These are phyloP conservation scores for Cercospora berteroae DNA, from an alignment of 2,329 filamentous ascomycete species.

Conservation along the genomic window DNA sequence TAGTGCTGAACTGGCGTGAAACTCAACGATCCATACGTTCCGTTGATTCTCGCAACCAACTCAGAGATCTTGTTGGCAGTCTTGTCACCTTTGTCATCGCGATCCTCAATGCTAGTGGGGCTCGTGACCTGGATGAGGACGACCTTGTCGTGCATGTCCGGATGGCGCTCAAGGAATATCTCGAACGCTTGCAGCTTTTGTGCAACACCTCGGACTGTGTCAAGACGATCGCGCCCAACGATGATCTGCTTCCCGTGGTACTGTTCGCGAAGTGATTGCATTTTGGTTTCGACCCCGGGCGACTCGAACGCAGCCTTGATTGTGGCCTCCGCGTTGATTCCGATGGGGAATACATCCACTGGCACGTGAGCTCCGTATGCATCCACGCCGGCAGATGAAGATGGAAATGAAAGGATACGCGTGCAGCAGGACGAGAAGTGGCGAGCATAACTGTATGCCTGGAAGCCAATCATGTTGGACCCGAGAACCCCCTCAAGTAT, in stretches of 20 bases:
- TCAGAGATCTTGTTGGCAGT: slow-evolving; percentile 87
- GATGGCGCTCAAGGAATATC: slow-evolving; percentile 83
- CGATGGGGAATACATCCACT: slow-evolving; percentile 91
- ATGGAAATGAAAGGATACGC: slow-evolving; percentile 84
- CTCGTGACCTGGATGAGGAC: slow-evolving; percentile 95
- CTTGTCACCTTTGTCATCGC: slow-evolving; percentile 71
- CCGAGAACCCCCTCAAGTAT: slow-evolving; percentile 86
- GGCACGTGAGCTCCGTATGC: slow-evolving; percentile 85
- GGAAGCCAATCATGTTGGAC: slow-evolving; percentile 90
- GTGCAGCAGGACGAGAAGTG: slow-evolving; percentile 95
- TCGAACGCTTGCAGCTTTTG: slow-evolving; percentile 96
- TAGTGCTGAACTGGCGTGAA: slow-evolving; percentile 93
- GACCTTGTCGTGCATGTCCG: slow-evolving; percentile 87
- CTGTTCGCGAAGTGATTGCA: slow-evolving; percentile 68
- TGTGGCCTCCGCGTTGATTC: slow-evolving; percentile 82
- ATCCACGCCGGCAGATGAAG: slow-evolving; percentile 79
- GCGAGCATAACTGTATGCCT: slow-evolving; percentile 90
- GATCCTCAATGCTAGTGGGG: slow-evolving; percentile 64
- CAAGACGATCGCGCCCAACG: slow-evolving; percentile 88
- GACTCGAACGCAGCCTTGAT: slow-evolving; percentile 68
- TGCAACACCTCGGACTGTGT: slow-evolving; percentile 88
- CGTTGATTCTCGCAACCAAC: slow-evolving; percentile 87
- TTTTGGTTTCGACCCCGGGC: slow-evolving; percentile 67
- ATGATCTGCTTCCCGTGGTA: slow-evolving; percentile 94
- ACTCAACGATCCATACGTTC: slow-evolving; percentile 79